These are phyloP conservation scores for Persicaria tinctoria DNA, from an alignment of 148 eudicot species.

Conservation along the genomic window DNA sequence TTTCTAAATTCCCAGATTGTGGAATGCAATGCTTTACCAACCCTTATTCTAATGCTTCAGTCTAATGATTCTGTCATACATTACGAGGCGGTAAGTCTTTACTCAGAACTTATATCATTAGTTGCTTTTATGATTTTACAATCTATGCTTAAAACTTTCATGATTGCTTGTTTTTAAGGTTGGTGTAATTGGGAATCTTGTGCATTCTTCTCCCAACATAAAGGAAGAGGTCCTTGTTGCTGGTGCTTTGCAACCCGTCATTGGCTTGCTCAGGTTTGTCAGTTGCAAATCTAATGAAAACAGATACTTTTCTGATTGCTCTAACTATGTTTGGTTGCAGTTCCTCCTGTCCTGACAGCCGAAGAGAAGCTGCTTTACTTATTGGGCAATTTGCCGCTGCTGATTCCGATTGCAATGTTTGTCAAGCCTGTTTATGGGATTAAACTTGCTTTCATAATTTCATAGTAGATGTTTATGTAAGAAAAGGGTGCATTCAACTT, in stretches of 20 bases:
- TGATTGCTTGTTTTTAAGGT: slow-evolving; percentile 36
- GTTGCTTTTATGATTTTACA: not conserved
- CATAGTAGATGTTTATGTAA: not conserved
- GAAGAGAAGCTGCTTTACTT: slow-evolving; percentile 89
- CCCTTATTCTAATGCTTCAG: slow-evolving; percentile 66
- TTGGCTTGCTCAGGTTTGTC: slow-evolving; percentile 66
- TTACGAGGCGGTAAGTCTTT: slow-evolving; percentile 62
- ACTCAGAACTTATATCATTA: not conserved
- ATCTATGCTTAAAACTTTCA: not conserved
- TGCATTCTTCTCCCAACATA: slow-evolving; percentile 82
- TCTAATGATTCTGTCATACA: slow-evolving; percentile 76
- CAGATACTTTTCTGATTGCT: not conserved
- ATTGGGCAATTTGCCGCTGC: slow-evolving; percentile 94
- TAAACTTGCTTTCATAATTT: not conserved
- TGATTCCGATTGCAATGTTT: slow-evolving; percentile 94
- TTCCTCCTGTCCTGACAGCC: slow-evolving; percentile 81
- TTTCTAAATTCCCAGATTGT: slow-evolving; percentile 44
- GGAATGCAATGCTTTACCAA: slow-evolving; percentile 73
- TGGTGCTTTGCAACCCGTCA: slow-evolving; percentile 93
- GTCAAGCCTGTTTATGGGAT: not conserved
- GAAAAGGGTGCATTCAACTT: not conserved
- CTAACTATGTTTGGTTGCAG: slow-evolving; percentile 27
- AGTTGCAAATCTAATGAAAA: not conserved
- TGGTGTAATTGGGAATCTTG: slow-evolving; percentile 95
- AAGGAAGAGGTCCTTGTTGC: slow-evolving; percentile 81